Evolutionary conservation across 495 filamentous ascomycete genomes (phyloP), one percentile per base, ranked within the genome.

Genomic region (Cladorrhinum samala): DNA sequence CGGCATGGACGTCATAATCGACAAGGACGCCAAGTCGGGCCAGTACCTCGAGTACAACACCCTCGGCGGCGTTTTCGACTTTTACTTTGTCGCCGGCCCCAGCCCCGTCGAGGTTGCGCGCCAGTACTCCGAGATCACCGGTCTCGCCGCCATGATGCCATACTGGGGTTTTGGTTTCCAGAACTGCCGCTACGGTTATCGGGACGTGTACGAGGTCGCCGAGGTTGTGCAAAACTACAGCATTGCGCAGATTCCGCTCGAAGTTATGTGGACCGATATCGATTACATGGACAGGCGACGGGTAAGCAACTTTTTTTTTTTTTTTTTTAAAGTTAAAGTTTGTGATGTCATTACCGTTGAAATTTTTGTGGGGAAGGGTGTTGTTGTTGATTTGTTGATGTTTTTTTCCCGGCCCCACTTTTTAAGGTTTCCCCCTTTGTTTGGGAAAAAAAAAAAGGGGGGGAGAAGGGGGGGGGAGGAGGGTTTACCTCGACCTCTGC

Each of bases 241-340:
- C 52, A 63, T 72, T 25, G 88, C 89, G 9, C 68, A 68, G 7
- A 94, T 94, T 55, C 89, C 89, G 0, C 71, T 95, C 7, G 89
- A 95, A 66, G 90, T 86, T 0, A 88, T 91, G 83, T 94, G 89
- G 89, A 92, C 85, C 3, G 88, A 92, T 61, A 92, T 92, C 46
- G 82, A 90, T 60, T 89, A 91, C 65, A 89, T 90, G 85, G 74
- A 83, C 59, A 55, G 60, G 9, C 70, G 86, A 63, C 74, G 71
- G n/a, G n/a, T n/a, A n/a, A n/a, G n/a, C n/a, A n/a, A n/a, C n/a
- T n/a, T n/a, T n/a, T n/a, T n/a, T n/a, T n/a, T n/a, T n/a, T n/a
- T n/a, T n/a, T n/a, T n/a, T n/a, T n/a, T n/a, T n/a, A n/a, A n/a
- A n/a, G n/a, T n/a, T n/a, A n/a, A n/a, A n/a, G n/a, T n/a, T n/a